These are phyloP conservation scores for Trypanosoma conorhini DNA, from an alignment of 208 protist species.

Conservation along the genomic window DNA sequence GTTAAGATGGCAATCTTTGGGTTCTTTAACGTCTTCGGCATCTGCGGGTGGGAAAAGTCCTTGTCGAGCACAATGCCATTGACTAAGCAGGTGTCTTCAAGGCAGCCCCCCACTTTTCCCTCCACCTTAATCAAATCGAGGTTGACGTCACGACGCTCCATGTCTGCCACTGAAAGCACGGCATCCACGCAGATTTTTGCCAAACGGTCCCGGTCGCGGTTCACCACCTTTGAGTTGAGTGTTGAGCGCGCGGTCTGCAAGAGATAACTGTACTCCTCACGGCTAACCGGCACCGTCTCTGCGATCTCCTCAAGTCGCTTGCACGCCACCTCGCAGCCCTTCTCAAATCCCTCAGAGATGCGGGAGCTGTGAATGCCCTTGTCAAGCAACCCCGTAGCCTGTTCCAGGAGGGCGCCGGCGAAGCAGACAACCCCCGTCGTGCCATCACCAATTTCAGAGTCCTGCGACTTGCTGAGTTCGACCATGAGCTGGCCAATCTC, in stretches of 20 bases:
- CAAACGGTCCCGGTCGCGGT: conserved; percentile 96
- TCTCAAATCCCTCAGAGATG: conserved; percentile 99
- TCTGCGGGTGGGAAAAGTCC: conserved; percentile 98
- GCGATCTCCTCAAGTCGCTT: conserved; percentile 93
- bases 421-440: conserved; percentile 99
- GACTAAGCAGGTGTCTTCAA: conserved; percentile 98
- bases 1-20: conserved; percentile 99
- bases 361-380: conserved; percentile 99
- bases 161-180: conserved; percentile 98
- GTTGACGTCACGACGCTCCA: conserved; percentile 99
- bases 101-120: conserved; percentile 96
- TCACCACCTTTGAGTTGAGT: conserved; percentile 99
- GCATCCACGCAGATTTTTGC: conserved; percentile 99
- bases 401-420: conserved; percentile 98
- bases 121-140: conserved; percentile 99
- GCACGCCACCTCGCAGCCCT: conserved; percentile 96
- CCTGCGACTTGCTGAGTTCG: conserved; percentile 99
- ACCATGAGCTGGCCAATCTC: conserved; percentile 99
- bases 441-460: conserved; percentile 99
- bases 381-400: conserved; percentile 96
- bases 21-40: conserved; percentile 95
- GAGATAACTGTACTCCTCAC: conserved; percentile 91
- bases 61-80: conserved; percentile 99
- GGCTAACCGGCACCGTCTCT: conserved; percentile 72
- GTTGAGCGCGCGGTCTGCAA: conserved; percentile 98